Percentiles rank a stretch among this genome's conserved stretches.
phyloP scores from a whole-genome alignment of 805 yeast species.

The Starmerella apicola region DNA sequence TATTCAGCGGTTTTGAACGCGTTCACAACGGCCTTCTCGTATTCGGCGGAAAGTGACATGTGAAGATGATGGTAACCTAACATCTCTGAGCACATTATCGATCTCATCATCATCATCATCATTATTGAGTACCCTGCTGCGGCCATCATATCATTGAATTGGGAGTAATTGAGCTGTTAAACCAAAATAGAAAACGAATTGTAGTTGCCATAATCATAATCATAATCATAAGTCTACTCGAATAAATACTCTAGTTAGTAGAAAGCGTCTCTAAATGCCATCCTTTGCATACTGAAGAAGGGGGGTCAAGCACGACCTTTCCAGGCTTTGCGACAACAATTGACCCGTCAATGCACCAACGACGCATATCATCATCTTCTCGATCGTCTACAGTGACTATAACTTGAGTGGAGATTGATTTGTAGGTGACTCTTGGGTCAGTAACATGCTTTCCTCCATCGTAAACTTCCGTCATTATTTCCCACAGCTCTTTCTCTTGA shows the following conservation, averaged over 20 bases:
- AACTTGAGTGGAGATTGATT: slow-evolving; percentile 21
- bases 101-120: too few species aligned
- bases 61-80: too few species aligned
- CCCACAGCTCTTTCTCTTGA: slow-evolving; percentile 33
- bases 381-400: slow-evolving; percentile 17
- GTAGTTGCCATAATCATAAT: too few species aligned
- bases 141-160: too few species aligned
- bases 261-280: slow-evolving; percentile 22
- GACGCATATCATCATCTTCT: slow-evolving; percentile 33
- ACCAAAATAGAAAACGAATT: too few species aligned
- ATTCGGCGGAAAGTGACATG: slow-evolving; percentile 22
- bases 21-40: slow-evolving; percentile 31
- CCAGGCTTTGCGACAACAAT: slow-evolving; percentile 30
- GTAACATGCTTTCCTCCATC: slow-evolving; percentile 42
- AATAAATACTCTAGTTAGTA: not conserved
- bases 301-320: slow-evolving; percentile 16
- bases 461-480: slow-evolving; percentile 47
- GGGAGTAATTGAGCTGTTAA: too few species aligned
- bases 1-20: slow-evolving; percentile 43
- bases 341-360: slow-evolving; percentile 56
- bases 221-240: too few species aligned
- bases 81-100: too few species aligned
- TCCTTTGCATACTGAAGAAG: slow-evolving; percentile 20
- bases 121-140: too few species aligned
- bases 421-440: slow-evolving; percentile 39